Base-by-base conservation (phyloP, 148 eudicot genomes). In the Dysphania ambrosioides region DNA sequence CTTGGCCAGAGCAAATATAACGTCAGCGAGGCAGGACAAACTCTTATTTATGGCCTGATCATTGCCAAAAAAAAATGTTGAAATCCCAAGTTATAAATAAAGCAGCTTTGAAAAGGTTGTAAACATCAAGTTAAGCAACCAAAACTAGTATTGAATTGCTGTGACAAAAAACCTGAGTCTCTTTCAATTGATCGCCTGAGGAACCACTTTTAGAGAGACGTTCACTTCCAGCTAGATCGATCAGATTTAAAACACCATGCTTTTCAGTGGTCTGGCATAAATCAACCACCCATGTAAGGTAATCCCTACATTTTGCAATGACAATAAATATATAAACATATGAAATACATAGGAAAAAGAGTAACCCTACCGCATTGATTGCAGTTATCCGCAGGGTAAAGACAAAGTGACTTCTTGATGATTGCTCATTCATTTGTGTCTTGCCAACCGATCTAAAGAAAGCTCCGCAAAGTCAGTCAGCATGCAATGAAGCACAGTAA, bases 351-450 rank as follows among this genome's bases (percentile, higher is more conserved):
- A 8, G 11, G 6, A 71, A 13, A 18, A 64, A 5, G 5, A n/a
- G n/a, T n/a, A 68, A 44, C 19, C 19, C 19, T 85, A 91, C 96
- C 92, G 88, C 93, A 51, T 91, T 91, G 16, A 85, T 83, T 27
- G 92, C 96, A 38, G 86, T 85, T 60, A 91, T 88, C 31, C 93
- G 75, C 78, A 91, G 78, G 0, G 96, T 91, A 65, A 91, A 91
- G n/a, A 91, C 96, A 73, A 91, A 87, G 75, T 91, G 96, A 78
- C 96, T 91, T 86, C 96, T 84, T 6, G 93, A 91, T 76, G 96
- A 91, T 44, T 91, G 96, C 71, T 91, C 96, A 70, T 91, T 91
- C 92, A 91, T 91, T 34, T 88, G 87, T 29, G 96, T 91, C 85
- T 76, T 87, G 34, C 93, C 96, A 23, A 91, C 91, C 36, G 96